phyloP scores from a whole-genome alignment of 345 rosid species.

The Durio zibethinus region DNA sequence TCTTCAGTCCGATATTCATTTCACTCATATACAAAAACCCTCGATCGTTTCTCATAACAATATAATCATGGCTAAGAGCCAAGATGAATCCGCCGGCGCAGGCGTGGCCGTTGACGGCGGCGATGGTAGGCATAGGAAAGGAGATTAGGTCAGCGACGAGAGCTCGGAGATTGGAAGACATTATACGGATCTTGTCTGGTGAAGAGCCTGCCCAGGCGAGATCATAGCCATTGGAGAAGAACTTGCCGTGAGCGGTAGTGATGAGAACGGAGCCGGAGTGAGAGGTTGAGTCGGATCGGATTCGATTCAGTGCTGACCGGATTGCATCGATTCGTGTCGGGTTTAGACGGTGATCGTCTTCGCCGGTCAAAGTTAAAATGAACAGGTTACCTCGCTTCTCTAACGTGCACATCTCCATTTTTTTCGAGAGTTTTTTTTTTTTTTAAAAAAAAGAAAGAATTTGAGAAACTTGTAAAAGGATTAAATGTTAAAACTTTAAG shows the following conservation, averaged over 20 bases:
- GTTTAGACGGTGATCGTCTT: constrained; percentile 48
- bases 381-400: constrained; percentile 41
- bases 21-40: constrained; percentile 71
- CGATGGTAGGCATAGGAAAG: constrained; percentile 61
- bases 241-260: constrained; percentile 55
- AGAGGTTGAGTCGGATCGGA: constrained; percentile 30
- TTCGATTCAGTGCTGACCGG: constrained; percentile 35
- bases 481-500: no score
- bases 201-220: constrained; percentile 39
- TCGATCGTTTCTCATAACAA: constrained; percentile 49
- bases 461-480: no score
- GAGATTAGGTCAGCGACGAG: constrained; percentile 43
- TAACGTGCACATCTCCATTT: constrained; percentile 35
- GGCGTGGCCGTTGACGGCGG: constrained; percentile 59
- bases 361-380: constrained; percentile 44
- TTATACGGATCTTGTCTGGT: constrained; percentile 21
- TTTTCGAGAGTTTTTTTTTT: background rate
- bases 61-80: constrained; percentile 53
- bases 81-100: constrained; percentile 53
- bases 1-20: constrained; percentile 39
- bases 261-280: constrained; percentile 37
- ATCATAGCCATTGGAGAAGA: constrained; percentile 70
- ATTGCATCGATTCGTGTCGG: constrained; percentile 35
- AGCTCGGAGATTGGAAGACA: constrained; percentile 33
- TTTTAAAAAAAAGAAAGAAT: background rate